These are phyloP conservation scores for Diaporthe citrichinensis DNA, from an alignment of 2,329 filamentous ascomycete species.

Conservation along the genomic window DNA sequence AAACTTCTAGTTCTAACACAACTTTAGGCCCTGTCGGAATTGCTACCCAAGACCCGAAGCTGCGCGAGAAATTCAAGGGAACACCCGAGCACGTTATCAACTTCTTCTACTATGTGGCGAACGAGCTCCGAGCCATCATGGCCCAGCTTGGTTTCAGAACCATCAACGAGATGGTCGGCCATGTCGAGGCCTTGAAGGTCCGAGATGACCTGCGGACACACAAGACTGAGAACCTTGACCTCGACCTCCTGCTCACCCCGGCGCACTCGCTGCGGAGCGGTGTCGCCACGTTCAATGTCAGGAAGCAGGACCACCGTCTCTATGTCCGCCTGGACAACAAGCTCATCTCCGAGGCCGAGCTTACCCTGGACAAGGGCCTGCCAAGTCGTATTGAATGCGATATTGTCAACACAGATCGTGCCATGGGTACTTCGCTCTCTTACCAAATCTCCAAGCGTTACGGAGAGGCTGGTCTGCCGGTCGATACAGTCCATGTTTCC, in stretches of 20 bases:
- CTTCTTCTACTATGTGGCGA: conserved; percentile 98
- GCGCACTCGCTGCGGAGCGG: conserved; percentile 96
- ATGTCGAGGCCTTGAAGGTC: conserved; percentile 87
- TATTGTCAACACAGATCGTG: conserved; percentile 96
- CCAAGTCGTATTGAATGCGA: conserved; percentile 96
- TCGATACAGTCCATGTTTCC: conserved; percentile 95
- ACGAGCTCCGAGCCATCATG: conserved; percentile 97
- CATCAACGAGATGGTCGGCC: conserved; percentile 98
- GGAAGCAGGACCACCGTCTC: conserved; percentile 96
- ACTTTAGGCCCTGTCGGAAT: conserved; percentile 94
- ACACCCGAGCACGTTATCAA: conserved; percentile 98
- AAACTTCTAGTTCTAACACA: too few relatives aligned
- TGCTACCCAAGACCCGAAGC: conserved; percentile 93
- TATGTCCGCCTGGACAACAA: conserved; percentile 97
- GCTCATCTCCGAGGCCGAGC: conserved; percentile 93
- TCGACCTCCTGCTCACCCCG: conserved; percentile 92
- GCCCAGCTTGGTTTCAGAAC: conserved; percentile 94
- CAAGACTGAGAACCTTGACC: conserved; percentile 93
- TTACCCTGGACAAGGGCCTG: conserved; percentile 93
- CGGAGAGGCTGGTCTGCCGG: conserved; percentile 88
- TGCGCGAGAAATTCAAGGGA: conserved; percentile 93
- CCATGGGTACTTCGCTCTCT: conserved; percentile 91
- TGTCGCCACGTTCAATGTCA: conserved; percentile 96
- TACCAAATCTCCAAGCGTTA: conserved; percentile 96
- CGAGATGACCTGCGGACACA: conserved; percentile 88